phyloP scores from a whole-genome alignment of 805 yeast species.

The Metschnikowia amazonensis region DNA sequence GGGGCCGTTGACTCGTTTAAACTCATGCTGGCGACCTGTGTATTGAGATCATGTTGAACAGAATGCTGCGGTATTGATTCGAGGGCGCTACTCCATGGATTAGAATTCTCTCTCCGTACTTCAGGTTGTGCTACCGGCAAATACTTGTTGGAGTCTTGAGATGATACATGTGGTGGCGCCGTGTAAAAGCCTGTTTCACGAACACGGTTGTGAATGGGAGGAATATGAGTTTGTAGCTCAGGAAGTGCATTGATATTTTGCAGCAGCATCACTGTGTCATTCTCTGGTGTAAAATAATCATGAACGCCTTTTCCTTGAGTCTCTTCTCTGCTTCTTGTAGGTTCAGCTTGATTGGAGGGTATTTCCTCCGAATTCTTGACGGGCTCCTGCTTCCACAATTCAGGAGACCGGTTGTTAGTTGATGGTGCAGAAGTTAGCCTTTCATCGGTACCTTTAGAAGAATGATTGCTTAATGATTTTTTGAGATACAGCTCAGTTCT shows the following conservation, averaged over 20 bases:
- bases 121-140: neutral
- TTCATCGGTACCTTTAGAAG: neutral
- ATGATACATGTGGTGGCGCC: neutral
- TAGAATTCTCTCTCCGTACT: constrained; percentile 9
- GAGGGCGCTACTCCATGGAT: constrained; percentile 18
- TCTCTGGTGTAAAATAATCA: neutral
- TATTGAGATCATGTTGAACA: neutral
- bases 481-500: neutral
- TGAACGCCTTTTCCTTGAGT: neutral
- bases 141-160: neutral
- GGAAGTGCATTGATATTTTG: neutral
- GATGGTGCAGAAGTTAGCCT: neutral
- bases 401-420: neutral
- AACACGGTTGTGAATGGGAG: neutral
- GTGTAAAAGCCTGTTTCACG: neutral
- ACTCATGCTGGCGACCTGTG: constrained; percentile 1
- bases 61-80: neutral
- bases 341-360: neutral
- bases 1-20: neutral
- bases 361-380: neutral
- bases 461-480: neutral
- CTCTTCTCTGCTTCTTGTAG: neutral
- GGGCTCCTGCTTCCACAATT: constrained; percentile 2
- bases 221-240: neutral
- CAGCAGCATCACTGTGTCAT: neutral